Base-by-base conservation (phyloP, 1,284 basidiomycete genomes). In the Heliocybe sulcata region DNA sequence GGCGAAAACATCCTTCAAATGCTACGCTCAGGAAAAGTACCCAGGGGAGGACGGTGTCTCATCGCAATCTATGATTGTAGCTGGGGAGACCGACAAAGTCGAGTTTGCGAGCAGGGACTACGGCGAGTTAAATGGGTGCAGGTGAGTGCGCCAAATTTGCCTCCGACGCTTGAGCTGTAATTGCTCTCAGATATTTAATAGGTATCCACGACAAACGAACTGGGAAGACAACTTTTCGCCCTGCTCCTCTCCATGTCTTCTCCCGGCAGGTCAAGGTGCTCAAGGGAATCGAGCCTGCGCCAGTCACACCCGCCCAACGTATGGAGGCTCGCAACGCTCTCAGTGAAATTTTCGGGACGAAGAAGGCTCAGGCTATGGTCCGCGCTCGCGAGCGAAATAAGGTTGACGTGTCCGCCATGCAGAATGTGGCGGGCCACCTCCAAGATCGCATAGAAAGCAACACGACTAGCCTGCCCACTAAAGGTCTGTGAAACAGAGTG, bases 331-430 rank as follows among this genome's bases (percentile, higher is more conserved):
- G 88, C 26, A 90, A 83, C 57, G 76, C 81, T n/a, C 81, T 98
- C 1, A 94, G 94, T 29, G 87, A 92, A 66, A 83, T 89, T 1
- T 98, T 98, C 61, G 94, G 94, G 22, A 96, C 93, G 12, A 91
- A 92, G 72, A 97, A 96, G 67, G 91, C 92, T 35, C 89, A 92
- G 70, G 83, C 84, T 14, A 85, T 83, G 27, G 93, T 97, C 63
- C 82, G 82, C 56, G 87, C 91, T 1, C 81, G 82, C 57, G 92
- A 93, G 69, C 80, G 94, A 58, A 94, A 94, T 72, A 85, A 85
- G 66, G 85, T 98, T 35, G 92, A 96, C 70, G 82, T 90, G 14
- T 76, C 77, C 53, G 91, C 92, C 1, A 93, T 96, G 88, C 79
- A 87, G 65, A 82, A 82, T 12, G 87, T 94, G 20, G 83, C 86